phyloP scores from a whole-genome alignment of 139 green algal species.

The Diplosphaera chodatii region DNA sequence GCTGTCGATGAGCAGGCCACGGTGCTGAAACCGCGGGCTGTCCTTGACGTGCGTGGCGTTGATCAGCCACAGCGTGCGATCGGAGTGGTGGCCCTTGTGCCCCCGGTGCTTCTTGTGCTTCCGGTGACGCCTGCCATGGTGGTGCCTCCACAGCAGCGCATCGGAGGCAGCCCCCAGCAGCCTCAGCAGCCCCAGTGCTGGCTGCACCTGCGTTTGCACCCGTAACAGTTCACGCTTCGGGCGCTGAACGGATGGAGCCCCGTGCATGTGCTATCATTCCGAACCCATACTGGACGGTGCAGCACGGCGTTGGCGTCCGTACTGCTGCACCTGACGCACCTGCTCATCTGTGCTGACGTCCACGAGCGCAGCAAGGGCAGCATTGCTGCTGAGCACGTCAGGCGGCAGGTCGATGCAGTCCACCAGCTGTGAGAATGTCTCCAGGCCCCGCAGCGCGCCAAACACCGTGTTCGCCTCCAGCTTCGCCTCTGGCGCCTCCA shows the following conservation, averaged over 20 bases:
- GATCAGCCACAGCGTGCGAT: slow-evolving; percentile 6
- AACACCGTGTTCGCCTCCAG: slow-evolving; percentile 30
- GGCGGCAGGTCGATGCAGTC: slow-evolving; percentile 4
- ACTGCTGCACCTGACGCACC: background rate
- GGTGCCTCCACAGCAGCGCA: background rate
- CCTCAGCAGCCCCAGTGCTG: no score
- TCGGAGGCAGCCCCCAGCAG: background rate
- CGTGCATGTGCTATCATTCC: background rate
- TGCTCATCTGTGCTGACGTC: background rate
- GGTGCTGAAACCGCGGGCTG: slow-evolving; percentile 33
- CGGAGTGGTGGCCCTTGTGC: slow-evolving; percentile 11
- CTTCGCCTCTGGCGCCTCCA: background rate
- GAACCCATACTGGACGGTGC: no score
- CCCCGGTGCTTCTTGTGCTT: slow-evolving; percentile 4
- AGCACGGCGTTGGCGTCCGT: no score
- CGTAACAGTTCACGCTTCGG: no score
- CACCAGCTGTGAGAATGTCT: slow-evolving; percentile 52
- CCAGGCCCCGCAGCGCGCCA: slow-evolving; percentile 43
- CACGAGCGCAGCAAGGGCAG: background rate
- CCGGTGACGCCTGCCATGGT: slow-evolving; percentile 2
- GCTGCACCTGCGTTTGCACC: no score
- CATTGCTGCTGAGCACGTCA: background rate
- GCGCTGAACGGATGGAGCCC: no score
- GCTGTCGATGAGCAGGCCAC: slow-evolving; percentile 56
- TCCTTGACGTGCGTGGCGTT: slow-evolving; percentile 32